phyloP scores from a whole-genome alignment of 1,139 yeast species.

The Pichia sp. region DNA sequence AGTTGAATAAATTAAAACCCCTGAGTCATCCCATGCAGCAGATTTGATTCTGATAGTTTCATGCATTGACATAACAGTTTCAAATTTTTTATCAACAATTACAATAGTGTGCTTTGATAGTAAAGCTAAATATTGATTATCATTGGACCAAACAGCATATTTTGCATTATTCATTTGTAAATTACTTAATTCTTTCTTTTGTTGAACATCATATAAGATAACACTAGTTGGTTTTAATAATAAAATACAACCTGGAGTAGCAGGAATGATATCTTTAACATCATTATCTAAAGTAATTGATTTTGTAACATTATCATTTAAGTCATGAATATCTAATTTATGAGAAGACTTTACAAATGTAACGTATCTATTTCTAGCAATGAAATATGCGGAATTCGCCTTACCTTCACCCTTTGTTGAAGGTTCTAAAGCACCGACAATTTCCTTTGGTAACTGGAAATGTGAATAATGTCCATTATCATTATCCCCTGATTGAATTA shows the following conservation, averaged over 20 bases:
- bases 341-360: slow-evolving; percentile 62
- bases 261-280: slow-evolving; percentile 66
- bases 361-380: slow-evolving; percentile 91
- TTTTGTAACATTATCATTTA: slow-evolving; percentile 76
- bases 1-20: slow-evolving; percentile 87
- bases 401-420: slow-evolving; percentile 70
- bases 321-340: slow-evolving; percentile 73
- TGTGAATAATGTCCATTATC: slow-evolving; percentile 63
- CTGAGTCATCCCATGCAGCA: slow-evolving; percentile 96
- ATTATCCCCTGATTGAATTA: slow-evolving; percentile 75
- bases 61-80: slow-evolving; percentile 77
- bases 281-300: slow-evolving; percentile 67
- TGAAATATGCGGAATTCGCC: slow-evolving; percentile 82
- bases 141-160: slow-evolving; percentile 83
- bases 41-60: slow-evolving; percentile 96
- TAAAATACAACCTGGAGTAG: slow-evolving; percentile 80
- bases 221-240: slow-evolving; percentile 69
- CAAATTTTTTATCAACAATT: slow-evolving; percentile 73
- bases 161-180: slow-evolving; percentile 73
- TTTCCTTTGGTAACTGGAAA: slow-evolving; percentile 75
- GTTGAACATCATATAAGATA: slow-evolving; percentile 86
- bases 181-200: slow-evolving; percentile 70
- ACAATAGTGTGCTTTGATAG: slow-evolving; percentile 91
- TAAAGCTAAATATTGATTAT: slow-evolving; percentile 83
- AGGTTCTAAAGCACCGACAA: slow-evolving; percentile 90